These are phyloP conservation scores for Geotrichum aggregatum DNA, from an alignment of 1,139 yeast species.

Conservation along the genomic window DNA sequence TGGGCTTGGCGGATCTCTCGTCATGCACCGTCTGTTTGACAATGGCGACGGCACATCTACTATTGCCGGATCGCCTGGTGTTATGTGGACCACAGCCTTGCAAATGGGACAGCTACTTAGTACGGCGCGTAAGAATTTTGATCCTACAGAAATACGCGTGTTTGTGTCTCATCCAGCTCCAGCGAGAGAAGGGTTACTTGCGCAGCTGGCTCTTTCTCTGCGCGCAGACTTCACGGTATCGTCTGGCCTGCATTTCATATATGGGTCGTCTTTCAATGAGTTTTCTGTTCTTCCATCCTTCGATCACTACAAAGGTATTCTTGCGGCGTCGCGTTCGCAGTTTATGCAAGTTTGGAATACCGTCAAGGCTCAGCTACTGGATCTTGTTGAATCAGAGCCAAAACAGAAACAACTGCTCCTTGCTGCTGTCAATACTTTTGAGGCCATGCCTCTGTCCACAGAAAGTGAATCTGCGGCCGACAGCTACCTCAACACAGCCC, in stretches of 20 bases:
- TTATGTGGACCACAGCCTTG: slow-evolving; percentile 67
- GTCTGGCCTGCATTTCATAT: slow-evolving; percentile 68
- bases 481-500: slow-evolving; percentile 52
- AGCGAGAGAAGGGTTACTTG: slow-evolving; percentile 59
- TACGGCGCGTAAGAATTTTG: slow-evolving; percentile 43
- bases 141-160: slow-evolving; percentile 50
- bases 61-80: slow-evolving; percentile 67
- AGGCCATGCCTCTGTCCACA: slow-evolving; percentile 54
- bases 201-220: slow-evolving; percentile 62
- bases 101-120: slow-evolving; percentile 64
- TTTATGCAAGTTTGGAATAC: slow-evolving; percentile 63
- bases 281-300: slow-evolving; percentile 59
- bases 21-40: slow-evolving; percentile 65
- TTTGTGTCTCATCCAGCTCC: slow-evolving; percentile 68
- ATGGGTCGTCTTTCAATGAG: slow-evolving; percentile 69
- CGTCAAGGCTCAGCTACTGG: slow-evolving; percentile 51
- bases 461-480: slow-evolving; percentile 15
- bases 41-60: slow-evolving; percentile 49
- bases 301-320: slow-evolving; percentile 52
- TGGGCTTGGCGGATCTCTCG: slow-evolving; percentile 70
- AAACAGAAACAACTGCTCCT: slow-evolving; percentile 43
- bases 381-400: slow-evolving; percentile 37
- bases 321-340: slow-evolving; percentile 54
- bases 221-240: slow-evolving; percentile 70
- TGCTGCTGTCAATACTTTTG: slow-evolving; percentile 57